Evolutionary conservation across 2,329 filamentous ascomycete species (phyloP).

Genomic region (Dactylella cylindrospora): DNA sequence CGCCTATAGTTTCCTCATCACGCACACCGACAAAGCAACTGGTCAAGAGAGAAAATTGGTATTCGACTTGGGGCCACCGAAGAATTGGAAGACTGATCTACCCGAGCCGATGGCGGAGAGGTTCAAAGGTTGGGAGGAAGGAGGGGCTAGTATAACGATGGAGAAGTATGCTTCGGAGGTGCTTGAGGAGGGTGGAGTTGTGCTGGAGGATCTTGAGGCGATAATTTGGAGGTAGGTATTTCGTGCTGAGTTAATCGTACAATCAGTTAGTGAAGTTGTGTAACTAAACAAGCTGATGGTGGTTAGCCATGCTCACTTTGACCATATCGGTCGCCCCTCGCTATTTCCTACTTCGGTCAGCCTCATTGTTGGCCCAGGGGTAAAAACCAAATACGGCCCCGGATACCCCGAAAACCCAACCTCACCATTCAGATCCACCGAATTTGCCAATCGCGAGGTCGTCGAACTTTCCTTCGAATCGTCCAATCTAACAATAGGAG

Average conservation of each 20-base stretch:
- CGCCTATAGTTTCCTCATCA: slow-evolving; percentile 25
- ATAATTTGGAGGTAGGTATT: slow-evolving; percentile 28
- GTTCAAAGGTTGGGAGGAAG: slow-evolving; percentile 21
- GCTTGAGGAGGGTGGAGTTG: slow-evolving; percentile 12
- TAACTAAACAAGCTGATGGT: neutral
- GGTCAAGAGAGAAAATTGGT: slow-evolving; percentile 1
- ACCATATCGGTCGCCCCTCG: slow-evolving; percentile 61
- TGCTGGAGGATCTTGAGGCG: slow-evolving; percentile 8
- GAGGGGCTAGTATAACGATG: slow-evolving; percentile 13
- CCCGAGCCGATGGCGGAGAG: slow-evolving; percentile 4
- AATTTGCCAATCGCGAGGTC: slow-evolving; percentile 49
- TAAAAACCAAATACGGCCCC: slow-evolving; percentile 51
- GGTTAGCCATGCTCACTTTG: slow-evolving; percentile 59
- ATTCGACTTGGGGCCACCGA: slow-evolving; percentile 32
- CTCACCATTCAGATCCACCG: slow-evolving; percentile 51
- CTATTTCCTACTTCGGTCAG: slow-evolving; percentile 56
- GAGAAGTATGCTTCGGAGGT: slow-evolving; percentile 34
- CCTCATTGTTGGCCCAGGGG: slow-evolving; percentile 58
- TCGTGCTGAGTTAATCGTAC: too few species aligned
- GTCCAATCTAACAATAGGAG: slow-evolving; percentile 53
- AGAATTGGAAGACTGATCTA: slow-evolving; percentile 23
- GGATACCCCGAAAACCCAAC: slow-evolving; percentile 55
- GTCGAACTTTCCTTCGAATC: slow-evolving; percentile 50
- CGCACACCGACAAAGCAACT: slow-evolving; percentile 5
- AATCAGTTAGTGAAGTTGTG: too few species aligned